Percentiles rank a stretch among this genome's conserved stretches.
phyloP scores from a whole-genome alignment of 78 protist species.

The Acrasis kona region DNA sequence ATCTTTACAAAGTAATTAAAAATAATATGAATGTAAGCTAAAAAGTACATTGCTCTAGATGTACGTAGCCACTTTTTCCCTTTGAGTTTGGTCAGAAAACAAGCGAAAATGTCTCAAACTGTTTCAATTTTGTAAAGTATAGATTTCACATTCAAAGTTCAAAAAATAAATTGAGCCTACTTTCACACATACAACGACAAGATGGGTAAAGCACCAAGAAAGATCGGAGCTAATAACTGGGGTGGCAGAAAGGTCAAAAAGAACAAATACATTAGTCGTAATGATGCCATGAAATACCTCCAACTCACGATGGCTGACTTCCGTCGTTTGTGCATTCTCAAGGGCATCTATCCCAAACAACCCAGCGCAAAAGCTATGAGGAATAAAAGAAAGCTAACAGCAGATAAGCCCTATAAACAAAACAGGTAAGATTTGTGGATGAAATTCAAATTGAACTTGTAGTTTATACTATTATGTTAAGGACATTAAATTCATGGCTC shows the following conservation, averaged over 20 bases:
- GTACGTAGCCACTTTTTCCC: no score
- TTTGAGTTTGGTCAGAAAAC: no score
- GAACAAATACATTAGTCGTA: conserved; percentile 58
- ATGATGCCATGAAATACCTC: conserved; percentile 59
- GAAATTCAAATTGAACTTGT: conserved; percentile 60
- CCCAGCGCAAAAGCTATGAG: no score
- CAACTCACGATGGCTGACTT: conserved; percentile 72
- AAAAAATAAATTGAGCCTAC: neutral
- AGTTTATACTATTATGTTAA: conserved; percentile 51
- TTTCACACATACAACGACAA: neutral
- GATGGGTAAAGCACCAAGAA: neutral
- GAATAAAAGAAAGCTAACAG: no score
- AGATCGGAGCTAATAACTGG: neutral
- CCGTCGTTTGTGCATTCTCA: conserved; percentile 91
- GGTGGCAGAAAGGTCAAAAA: neutral
- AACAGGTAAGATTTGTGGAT: no score
- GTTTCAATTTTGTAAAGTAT: no score
- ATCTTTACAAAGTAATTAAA: no score
- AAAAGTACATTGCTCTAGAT: no score
- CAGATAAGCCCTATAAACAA: no score
- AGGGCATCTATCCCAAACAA: conserved; percentile 96
- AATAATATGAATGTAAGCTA: no score
- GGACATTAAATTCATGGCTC: conserved; percentile 78
- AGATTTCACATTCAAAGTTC: no score
- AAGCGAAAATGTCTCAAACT: no score